Percentiles rank a stretch among this genome's conserved stretches.
phyloP scores from a whole-genome alignment of 345 rosid genomes.

The Salix dunnii region DNA sequence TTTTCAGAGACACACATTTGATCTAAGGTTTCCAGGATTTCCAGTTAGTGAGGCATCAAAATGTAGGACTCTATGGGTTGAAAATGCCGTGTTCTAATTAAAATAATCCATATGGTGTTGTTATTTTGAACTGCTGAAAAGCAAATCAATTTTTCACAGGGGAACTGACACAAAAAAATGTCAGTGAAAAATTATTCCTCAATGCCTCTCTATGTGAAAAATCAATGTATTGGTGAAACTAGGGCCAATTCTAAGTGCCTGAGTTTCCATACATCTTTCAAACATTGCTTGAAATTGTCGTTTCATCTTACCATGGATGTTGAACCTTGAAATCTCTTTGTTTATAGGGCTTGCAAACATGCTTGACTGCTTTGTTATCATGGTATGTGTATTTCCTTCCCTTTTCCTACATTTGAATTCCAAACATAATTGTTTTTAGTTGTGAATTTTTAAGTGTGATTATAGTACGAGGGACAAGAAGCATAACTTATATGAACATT shows the following conservation, averaged over 20 bases:
- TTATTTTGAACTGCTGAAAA: not conserved
- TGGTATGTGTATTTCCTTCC: slow-evolving; percentile 49
- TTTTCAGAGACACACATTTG: not conserved
- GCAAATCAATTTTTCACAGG: not conserved
- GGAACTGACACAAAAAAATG: not conserved
- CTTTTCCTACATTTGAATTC: not conserved
- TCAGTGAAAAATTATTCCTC: not conserved
- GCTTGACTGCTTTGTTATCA: slow-evolving; percentile 83
- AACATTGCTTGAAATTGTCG: not conserved
- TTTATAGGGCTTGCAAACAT: slow-evolving; percentile 90
- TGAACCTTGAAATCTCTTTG: slow-evolving; percentile 28
- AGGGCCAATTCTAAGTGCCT: not conserved
- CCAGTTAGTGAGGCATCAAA: not conserved
- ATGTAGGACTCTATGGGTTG: not conserved
- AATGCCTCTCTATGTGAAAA: not conserved
- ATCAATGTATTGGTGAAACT: not conserved
- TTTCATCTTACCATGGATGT: slow-evolving; percentile 15
- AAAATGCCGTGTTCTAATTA: not conserved
- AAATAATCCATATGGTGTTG: not conserved
- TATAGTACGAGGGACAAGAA: not conserved
- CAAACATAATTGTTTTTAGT: not conserved
- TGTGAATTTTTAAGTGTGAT: not conserved
- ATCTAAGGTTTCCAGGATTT: not conserved
- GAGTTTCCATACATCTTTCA: not conserved
- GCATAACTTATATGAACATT: not conserved